Base-by-base conservation (phyloP, 192 early-diverging fungal species). In the Pilaira anomala region DNA sequence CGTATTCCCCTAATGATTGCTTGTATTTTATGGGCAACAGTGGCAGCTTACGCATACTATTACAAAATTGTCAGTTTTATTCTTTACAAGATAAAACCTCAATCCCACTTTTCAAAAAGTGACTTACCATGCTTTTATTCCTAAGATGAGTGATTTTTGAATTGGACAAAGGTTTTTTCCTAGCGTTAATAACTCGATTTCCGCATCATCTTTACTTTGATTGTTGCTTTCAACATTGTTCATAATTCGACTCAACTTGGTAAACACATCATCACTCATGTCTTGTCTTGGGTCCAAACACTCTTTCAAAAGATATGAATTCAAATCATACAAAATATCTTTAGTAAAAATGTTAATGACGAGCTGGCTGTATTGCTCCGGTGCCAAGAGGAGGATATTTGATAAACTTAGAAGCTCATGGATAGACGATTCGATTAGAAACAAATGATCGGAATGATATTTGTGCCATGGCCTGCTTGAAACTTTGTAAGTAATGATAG, bases 1-100 rank as follows among this genome's bases (percentile, higher is more conserved):
- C 60, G 21, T 44, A 36, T 49, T 62, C 60, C 21, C 67, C 54
- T 29, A 69, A 36, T 24, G 60, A 58, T 41, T 58, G 18, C 56
- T 58, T 58, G 39, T 41, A 42, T 25, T 58, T 58, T 19, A 58
- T 58, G 39, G 56, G 39, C 36, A 58, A 14, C 36, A 58, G 41
- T 19, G 56, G 56, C 36, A 58, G 56, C 24, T 58, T 58, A 25
- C 56, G 56, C 56, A 58, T 58, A 25, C 56, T 58, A 56, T 52
- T 52, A 52, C 1, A 52, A 52, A 52, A 28, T 16, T 30, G 26
- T 3, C 25, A 52, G 25, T 28, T 52, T 51, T 52, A n/a, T n/a
- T n/a, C n/a, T n/a, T n/a, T n/a, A n/a, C n/a, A n/a, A n/a, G n/a
- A n/a, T n/a, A 50, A 50, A 50, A 50, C 48, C 48, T 50, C 22